phyloP scores from a whole-genome alignment of 2,329 filamentous ascomycete species.

The Hypoxylon sp. region DNA sequence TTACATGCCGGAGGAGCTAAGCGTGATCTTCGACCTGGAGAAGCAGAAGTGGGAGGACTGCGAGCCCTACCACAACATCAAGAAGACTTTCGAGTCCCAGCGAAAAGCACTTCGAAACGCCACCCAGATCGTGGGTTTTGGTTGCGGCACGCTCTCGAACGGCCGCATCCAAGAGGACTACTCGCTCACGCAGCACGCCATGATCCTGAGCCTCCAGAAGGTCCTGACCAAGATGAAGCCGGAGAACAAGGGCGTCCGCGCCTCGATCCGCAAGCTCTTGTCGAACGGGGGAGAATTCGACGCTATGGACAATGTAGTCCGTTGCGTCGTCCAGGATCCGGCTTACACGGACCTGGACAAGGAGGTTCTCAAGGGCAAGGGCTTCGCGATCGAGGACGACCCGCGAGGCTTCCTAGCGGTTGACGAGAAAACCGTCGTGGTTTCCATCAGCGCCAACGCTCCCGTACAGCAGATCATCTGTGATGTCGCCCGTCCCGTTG shows the following conservation, averaged over 20 bases:
- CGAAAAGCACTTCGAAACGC: background rate
- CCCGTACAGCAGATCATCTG: slow-evolving; percentile 52
- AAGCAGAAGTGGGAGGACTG: slow-evolving; percentile 16
- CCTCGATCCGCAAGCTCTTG: background rate
- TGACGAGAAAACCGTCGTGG: slow-evolving; percentile 48
- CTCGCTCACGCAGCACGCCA: slow-evolving; percentile 27
- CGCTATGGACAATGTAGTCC: slow-evolving; percentile 1
- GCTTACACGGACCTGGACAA: slow-evolving; percentile 43
- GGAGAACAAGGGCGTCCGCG: background rate
- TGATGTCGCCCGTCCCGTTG: slow-evolving; percentile 52
- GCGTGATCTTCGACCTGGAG: background rate
- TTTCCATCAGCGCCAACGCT: slow-evolving; percentile 47
- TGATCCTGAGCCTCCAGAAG: slow-evolving; percentile 20
- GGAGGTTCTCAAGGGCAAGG: slow-evolving; percentile 40
- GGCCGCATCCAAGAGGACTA: background rate
- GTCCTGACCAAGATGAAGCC: slow-evolving; percentile 12
- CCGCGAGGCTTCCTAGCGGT: slow-evolving; percentile 52
- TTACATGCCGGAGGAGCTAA: background rate
- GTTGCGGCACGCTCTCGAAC: slow-evolving; percentile 14
- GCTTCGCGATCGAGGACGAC: slow-evolving; percentile 49
- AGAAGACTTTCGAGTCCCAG: background rate
- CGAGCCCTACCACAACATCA: background rate
- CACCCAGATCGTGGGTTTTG: slow-evolving; percentile 30
- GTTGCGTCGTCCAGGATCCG: slow-evolving; percentile 49
- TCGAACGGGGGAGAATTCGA: background rate